These are phyloP conservation scores for Stentor coeruleus DNA, from an alignment of 73 alveolate genomes.

Conservation along the genomic window DNA sequence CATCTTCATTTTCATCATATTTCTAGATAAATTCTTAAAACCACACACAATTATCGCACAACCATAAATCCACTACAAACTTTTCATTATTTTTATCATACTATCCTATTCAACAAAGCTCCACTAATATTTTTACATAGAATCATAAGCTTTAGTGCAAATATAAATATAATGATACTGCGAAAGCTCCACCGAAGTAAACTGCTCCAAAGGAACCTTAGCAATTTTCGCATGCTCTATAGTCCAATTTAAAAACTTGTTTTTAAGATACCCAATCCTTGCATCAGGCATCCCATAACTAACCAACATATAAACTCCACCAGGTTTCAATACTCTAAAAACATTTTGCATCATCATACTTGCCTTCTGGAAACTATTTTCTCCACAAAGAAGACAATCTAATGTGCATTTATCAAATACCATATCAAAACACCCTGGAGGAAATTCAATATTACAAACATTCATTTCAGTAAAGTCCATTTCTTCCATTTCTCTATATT, in stretches of 20 bases:
- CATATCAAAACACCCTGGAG: slow-evolving; percentile 51
- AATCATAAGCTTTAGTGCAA: slow-evolving; percentile 6
- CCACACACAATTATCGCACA: too few species aligned
- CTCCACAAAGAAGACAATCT: slow-evolving; percentile 79
- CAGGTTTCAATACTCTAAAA: slow-evolving; percentile 38
- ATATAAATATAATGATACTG: slow-evolving; percentile 11
- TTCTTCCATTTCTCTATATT: slow-evolving; percentile 40
- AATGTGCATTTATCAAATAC: slow-evolving; percentile 73
- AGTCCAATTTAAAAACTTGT: slow-evolving; percentile 5
- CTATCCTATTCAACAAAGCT: too few species aligned
- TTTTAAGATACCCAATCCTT: slow-evolving; percentile 14
- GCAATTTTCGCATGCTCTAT: slow-evolving; percentile 21
- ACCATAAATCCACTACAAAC: too few species aligned
- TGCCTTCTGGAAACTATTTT: slow-evolving; percentile 44
- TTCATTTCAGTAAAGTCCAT: slow-evolving; percentile 83
- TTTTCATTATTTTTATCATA: too few species aligned
- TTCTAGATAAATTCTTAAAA: too few species aligned
- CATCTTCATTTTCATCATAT: too few species aligned
- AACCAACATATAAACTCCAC: slow-evolving; percentile 31
- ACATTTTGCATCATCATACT: slow-evolving; percentile 59
- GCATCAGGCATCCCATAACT: slow-evolving; percentile 22
- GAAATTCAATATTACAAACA: slow-evolving; percentile 59
- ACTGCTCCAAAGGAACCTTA: slow-evolving; percentile 13
- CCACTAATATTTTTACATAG: too few species aligned
- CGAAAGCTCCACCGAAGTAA: background rate